A percentile compares a stretch with the other conserved stretches of the same genome.
Evolutionary conservation across 495 filamentous ascomycete species (phyloP).

Genomic region (Pseudevernia furfuracea): DNA sequence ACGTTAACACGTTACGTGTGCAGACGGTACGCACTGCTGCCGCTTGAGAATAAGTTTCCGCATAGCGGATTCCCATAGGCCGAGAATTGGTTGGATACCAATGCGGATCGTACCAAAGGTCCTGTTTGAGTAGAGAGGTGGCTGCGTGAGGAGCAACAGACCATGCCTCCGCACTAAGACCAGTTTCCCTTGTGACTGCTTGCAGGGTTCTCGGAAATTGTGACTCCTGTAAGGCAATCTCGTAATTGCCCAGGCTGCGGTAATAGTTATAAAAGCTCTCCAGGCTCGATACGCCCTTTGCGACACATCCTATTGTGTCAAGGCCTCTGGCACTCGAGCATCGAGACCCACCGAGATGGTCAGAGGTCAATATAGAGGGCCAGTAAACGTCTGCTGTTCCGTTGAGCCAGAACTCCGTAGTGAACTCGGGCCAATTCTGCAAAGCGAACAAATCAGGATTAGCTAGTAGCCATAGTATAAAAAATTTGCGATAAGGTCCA

Average conservation of each 20-base stretch:
- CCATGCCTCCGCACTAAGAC: conserved; percentile 14
- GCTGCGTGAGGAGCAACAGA: conserved; percentile 16
- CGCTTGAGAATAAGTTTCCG: conserved; percentile 4
- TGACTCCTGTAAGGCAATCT: conserved; percentile 1
- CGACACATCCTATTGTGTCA: background rate
- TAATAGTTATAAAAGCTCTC: background rate
- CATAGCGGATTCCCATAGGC: conserved; percentile 4
- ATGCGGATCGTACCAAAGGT: conserved; percentile 16
- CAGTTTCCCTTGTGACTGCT: background rate
- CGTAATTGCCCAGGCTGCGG: background rate
- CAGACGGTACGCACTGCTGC: conserved; percentile 19
- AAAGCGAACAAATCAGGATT: background rate
- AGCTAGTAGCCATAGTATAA: background rate
- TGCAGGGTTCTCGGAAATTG: conserved; percentile 11
- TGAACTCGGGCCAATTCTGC: conserved; percentile 13
- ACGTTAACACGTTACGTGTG: background rate
- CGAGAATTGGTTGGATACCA: background rate
- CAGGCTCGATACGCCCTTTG: background rate
- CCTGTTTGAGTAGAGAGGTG: background rate
- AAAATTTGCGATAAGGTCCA: background rate
- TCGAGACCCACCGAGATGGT: conserved; percentile 12
- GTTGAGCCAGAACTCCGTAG: conserved; percentile 13
- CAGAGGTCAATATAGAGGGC: conserved; percentile 1
- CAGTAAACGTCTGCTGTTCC: conserved; percentile 11
- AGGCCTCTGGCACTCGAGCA: background rate